phyloP scores from a whole-genome alignment of 1,284 basidiomycete species.

The Sanghuangporus sanghuang region DNA sequence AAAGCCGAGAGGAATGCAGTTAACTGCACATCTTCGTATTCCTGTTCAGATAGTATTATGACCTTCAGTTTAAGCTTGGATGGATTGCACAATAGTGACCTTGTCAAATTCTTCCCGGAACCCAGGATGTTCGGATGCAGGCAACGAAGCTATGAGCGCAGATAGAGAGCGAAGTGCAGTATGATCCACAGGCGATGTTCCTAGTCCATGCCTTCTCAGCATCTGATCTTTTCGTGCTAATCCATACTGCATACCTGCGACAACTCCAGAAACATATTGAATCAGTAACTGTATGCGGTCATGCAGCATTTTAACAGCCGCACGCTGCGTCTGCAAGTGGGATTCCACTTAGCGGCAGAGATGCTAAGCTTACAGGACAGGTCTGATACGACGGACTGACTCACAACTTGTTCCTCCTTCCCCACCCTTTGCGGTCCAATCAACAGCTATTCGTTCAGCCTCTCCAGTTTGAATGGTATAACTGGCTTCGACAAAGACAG shows the following conservation, averaged over 20 bases:
- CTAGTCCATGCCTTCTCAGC: conserved; percentile 31
- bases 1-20: conserved; percentile 85
- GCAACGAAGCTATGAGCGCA: conserved; percentile 81
- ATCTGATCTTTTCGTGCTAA: neutral
- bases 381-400: conserved; percentile 26
- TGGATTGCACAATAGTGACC: conserved; percentile 37
- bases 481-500: conserved; percentile 76
- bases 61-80: conserved; percentile 7
- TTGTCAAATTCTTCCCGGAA: conserved; percentile 86
- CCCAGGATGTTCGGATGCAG: conserved; percentile 72
- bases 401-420: conserved; percentile 75
- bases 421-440: conserved; percentile 90
- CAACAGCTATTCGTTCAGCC: conserved; percentile 96
- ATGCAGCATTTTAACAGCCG: conserved; percentile 93
- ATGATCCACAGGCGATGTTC: conserved; percentile 67
- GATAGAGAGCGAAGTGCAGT: conserved; percentile 79
- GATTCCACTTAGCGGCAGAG: conserved; percentile 66
- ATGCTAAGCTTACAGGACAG: neutral
- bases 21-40: conserved; percentile 93
- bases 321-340: conserved; percentile 85
- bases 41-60: conserved; percentile 41
- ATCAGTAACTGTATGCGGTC: conserved; percentile 83
- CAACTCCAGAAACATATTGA: conserved; percentile 73
- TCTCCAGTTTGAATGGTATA: conserved; percentile 96
- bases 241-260: conserved; percentile 51